A percentile compares a stretch with the other conserved stretches of the same genome.
phyloP scores from a whole-genome alignment of 1,284 basidiomycete species.

The Cutaneotrichosporon daszewskae region DNA sequence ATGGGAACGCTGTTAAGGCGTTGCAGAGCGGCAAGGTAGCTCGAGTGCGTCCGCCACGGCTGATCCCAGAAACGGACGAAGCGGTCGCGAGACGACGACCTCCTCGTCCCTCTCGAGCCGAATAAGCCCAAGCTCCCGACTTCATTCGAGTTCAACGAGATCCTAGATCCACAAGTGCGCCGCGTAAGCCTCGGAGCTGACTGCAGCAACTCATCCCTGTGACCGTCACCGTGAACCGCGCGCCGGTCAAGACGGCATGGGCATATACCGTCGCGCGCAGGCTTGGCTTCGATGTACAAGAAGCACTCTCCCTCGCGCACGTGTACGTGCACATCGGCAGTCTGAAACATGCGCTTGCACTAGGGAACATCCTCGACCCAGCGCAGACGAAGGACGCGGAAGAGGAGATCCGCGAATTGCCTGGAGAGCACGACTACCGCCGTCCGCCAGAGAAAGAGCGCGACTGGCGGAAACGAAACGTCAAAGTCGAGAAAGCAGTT shows the following conservation, averaged over 20 bases:
- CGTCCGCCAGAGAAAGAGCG: constrained; percentile 3
- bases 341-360: constrained; percentile 69
- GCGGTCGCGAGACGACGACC: constrained; percentile 16
- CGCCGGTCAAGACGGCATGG: constrained; percentile 93
- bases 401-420: constrained; percentile 41
- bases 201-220: constrained; percentile 59
- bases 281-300: constrained; percentile 75
- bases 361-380: constrained; percentile 58
- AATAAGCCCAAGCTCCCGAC: neutral
- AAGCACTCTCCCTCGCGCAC: constrained; percentile 59
- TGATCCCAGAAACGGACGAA: constrained; percentile 16
- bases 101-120: constrained; percentile 1
- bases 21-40: constrained; percentile 30
- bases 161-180: constrained; percentile 35
- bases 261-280: constrained; percentile 75
- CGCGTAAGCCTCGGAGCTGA: neutral
- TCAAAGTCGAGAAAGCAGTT: constrained; percentile 48
- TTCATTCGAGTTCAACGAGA: constrained; percentile 31
- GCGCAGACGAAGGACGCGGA: constrained; percentile 50
- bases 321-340: constrained; percentile 91
- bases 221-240: constrained; percentile 71
- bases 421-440: constrained; percentile 18
- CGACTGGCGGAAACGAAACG: constrained; percentile 5
- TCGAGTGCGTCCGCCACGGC: neutral
- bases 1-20: constrained; percentile 59